phyloP scores from a whole-genome alignment of 768 basidiomycete species.

The Suillus weaverae region DNA sequence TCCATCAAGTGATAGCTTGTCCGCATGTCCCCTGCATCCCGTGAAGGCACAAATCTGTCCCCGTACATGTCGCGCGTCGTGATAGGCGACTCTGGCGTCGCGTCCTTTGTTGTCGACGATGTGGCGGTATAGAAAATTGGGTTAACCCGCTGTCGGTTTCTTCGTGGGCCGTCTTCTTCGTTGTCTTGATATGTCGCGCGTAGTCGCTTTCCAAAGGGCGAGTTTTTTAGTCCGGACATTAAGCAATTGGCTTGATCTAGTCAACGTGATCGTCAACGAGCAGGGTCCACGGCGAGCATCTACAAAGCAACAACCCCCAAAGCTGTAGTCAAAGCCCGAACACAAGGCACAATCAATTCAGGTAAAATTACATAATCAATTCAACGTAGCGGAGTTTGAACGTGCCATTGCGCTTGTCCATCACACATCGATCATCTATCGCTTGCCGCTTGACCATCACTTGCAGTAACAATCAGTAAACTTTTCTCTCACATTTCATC shows the following conservation, averaged over 20 bases:
- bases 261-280: slow-evolving; percentile 1
- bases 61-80: slow-evolving; percentile 42
- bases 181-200: slow-evolving; percentile 65
- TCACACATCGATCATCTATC: too few relatives aligned
- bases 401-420: neutral
- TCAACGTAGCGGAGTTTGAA: neutral
- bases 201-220: slow-evolving; percentile 82
- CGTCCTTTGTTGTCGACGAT: slow-evolving; percentile 52
- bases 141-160: slow-evolving; percentile 52
- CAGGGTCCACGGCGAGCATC: neutral
- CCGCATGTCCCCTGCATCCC: slow-evolving; percentile 59
- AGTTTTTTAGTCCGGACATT: slow-evolving; percentile 82
- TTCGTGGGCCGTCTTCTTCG: slow-evolving; percentile 54
- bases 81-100: slow-evolving; percentile 44
- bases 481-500: too few relatives aligned
- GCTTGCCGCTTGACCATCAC: too few relatives aligned
- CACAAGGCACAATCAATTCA: neutral
- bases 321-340: neutral
- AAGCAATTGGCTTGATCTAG: neutral
- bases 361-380: neutral
- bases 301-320: slow-evolving; percentile 1
- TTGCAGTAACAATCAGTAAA: too few relatives aligned
- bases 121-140: slow-evolving; percentile 49
- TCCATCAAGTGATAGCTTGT: slow-evolving; percentile 63
- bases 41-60: slow-evolving; percentile 64